These are phyloP conservation scores for Trametes cingulata DNA, from an alignment of 768 basidiomycete species.

Conservation along the genomic window DNA sequence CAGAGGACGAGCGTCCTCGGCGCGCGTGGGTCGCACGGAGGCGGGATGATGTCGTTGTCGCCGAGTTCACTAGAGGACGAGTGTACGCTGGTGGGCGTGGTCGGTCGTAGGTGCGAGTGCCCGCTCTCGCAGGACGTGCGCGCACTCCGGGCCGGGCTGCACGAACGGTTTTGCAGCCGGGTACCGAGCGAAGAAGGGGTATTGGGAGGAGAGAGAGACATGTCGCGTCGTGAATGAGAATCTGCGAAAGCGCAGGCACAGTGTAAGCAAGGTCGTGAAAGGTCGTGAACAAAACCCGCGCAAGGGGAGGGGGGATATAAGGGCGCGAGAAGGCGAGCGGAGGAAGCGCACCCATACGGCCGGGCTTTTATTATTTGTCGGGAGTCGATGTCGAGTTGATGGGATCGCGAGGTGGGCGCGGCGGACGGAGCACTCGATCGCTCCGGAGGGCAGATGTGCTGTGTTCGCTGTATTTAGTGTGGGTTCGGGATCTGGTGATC, in stretches of 20 bases:
- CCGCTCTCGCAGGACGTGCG: background rate
- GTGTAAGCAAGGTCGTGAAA: conserved; percentile 2
- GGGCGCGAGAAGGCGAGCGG: background rate
- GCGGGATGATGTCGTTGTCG: conserved; percentile 28
- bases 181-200: background rate
- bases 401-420: conserved; percentile 5
- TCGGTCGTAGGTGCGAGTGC: conserved; percentile 10
- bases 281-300: conserved; percentile 11
- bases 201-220: background rate
- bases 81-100: conserved; percentile 17
- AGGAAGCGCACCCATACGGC: conserved; percentile 5
- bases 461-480: background rate
- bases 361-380: conserved; percentile 1
- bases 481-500: background rate
- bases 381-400: conserved; percentile 1
- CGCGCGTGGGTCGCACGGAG: conserved; percentile 20
- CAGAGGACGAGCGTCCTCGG: conserved; percentile 65
- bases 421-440: background rate
- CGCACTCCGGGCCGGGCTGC: background rate
- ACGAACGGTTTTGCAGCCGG: background rate
- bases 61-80: conserved; percentile 15
- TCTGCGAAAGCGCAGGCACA: background rate
- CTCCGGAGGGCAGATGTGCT: background rate
- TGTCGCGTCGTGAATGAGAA: conserved; percentile 12
- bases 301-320: background rate